Evolutionary conservation across 805 yeast species (phyloP), one percentile per base, ranked within the genome.

Genomic region (Zygosaccharomyces rouxii): DNA sequence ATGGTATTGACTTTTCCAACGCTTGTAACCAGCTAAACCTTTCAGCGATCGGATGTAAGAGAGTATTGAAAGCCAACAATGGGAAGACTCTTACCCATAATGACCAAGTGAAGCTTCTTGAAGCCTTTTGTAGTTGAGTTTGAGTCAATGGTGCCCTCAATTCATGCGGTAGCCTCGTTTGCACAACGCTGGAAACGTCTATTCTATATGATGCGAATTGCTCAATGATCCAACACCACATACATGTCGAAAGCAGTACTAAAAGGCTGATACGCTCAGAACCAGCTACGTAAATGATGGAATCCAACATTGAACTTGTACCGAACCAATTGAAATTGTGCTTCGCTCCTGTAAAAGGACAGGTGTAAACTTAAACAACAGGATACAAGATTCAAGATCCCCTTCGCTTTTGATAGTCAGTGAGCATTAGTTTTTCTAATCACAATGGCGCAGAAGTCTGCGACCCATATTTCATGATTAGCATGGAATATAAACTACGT

Each of bases 151-250:
- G 47, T 18, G 55, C 55, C 18, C 48, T 54, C 43, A 59, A 47
- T 30, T 58, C 67, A 37, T 44, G 25, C 10, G 62, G 60, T 5
- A 46, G 44, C 33, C 56, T 55, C 4, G 62, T 48, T 26, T 56
- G 53, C 11, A 66, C 30, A 5, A 64, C 54, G 2, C 49, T 38
- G 3, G 64, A 48, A 3, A 80, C 64, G 59, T 81, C 82, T 44
- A 81, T 69, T 21, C 68, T 64, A 47, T 62, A 63, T 11, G 55
- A 56, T 46, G 63, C 63, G 48, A 77, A 71, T 19, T 72, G 56
- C 48, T 62, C 57, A 35, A 79, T 66, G 44, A 78, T 72, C 38
- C 70, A 46, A 39, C 68, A 71, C 87, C 87, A 83, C 21, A 81
- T 59, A 63, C 77, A 71, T 4, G 75, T 59, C 4, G 84, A 85